These are phyloP conservation scores for Puccinia novopanici DNA, from an alignment of 1,284 basidiomycete species.

Conservation along the genomic window DNA sequence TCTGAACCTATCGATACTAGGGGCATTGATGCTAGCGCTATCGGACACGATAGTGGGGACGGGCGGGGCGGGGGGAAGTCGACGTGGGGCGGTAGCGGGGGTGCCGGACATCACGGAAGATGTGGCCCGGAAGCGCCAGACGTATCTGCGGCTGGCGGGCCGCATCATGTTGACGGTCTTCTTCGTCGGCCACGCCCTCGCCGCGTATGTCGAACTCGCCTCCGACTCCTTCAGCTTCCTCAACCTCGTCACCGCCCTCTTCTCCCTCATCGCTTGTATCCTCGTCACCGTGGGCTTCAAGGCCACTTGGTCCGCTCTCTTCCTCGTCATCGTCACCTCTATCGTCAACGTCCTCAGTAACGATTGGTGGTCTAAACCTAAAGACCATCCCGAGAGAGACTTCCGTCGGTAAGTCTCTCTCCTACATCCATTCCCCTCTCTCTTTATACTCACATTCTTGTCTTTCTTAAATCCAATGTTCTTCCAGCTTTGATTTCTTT, in stretches of 20 bases:
- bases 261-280: slow-evolving; percentile 22
- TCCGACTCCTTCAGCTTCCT: not conserved
- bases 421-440: not conserved
- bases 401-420: slow-evolving; percentile 33
- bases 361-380: slow-evolving; percentile 45
- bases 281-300: slow-evolving; percentile 40
- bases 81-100: not conserved
- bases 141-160: slow-evolving; percentile 32
- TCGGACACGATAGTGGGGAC: slow-evolving; percentile 13
- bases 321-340: slow-evolving; percentile 40
- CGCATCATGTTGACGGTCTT: slow-evolving; percentile 31
- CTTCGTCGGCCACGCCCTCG: slow-evolving; percentile 30
- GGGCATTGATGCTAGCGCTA: slow-evolving; percentile 28
- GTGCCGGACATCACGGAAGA: slow-evolving; percentile 23
- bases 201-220: slow-evolving; percentile 1
- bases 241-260: not conserved
- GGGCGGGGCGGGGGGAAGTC: not conserved
- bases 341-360: slow-evolving; percentile 38
- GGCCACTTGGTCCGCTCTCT: slow-evolving; percentile 30
- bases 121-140: not conserved
- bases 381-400: slow-evolving; percentile 45
- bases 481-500: slow-evolving; percentile 39
- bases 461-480: not conserved
- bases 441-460: not conserved
- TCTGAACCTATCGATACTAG: slow-evolving; percentile 32